Percentiles rank a stretch among this genome's conserved stretches.
Evolutionary conservation across 345 rosid genomes (phyloP).

Genomic region (Eucalyptus urophylla): DNA sequence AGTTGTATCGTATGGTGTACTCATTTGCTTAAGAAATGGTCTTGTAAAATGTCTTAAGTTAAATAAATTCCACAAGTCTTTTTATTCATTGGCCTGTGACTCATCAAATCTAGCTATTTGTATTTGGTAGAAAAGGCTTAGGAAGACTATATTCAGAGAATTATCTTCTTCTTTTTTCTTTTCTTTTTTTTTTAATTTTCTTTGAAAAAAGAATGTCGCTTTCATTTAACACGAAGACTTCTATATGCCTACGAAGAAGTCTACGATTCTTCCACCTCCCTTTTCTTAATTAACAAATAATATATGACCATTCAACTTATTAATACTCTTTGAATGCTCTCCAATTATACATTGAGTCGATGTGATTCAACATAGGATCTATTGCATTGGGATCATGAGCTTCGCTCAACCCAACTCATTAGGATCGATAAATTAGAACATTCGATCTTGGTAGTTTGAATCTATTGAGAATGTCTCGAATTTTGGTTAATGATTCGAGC

Average conservation of each 20-base stretch:
- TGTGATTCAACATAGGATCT: not conserved
- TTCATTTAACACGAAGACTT: not conserved
- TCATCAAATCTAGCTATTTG: not conserved
- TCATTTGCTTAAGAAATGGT: not conserved
- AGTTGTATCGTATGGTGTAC: not conserved
- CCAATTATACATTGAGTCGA: not conserved
- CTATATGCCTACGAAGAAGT: not conserved
- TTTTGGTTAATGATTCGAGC: no score
- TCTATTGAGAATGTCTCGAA: not conserved
- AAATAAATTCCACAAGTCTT: no score
- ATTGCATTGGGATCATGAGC: not conserved
- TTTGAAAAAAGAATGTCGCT: not conserved
- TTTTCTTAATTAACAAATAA: no score
- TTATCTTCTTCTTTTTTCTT: not conserved
- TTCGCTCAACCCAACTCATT: not conserved
- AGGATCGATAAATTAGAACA: not conserved
- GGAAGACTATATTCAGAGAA: not conserved
- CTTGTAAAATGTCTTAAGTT: not conserved
- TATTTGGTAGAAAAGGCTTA: not conserved
- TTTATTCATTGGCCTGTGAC: not conserved
- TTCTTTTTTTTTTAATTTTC: no score
- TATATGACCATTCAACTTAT: not conserved
- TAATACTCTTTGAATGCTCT: not conserved
- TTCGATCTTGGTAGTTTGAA: not conserved
- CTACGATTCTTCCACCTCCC: not conserved